Evolutionary conservation across 2,329 filamentous ascomycete genomes (phyloP).

Genomic region (Alternaria brassicicola): DNA sequence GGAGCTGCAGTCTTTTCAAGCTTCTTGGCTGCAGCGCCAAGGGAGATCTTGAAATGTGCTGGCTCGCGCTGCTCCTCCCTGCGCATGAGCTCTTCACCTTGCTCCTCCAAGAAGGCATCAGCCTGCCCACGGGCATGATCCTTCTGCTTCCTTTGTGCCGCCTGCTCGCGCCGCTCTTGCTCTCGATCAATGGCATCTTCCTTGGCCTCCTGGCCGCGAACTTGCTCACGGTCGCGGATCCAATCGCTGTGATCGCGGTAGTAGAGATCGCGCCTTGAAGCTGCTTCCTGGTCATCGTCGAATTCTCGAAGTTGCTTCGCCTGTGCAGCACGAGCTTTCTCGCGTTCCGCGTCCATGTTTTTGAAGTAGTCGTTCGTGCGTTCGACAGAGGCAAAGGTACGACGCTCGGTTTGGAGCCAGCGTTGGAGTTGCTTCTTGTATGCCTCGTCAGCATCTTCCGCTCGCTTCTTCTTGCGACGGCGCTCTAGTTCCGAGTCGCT

Average conservation of each 20-base stretch:
- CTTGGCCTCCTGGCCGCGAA: constrained; percentile 74
- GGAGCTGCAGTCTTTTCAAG: constrained; percentile 61
- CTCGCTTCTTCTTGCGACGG: constrained; percentile 71
- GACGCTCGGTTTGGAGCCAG: constrained; percentile 88
- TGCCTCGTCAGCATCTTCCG: constrained; percentile 76
- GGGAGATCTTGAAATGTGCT: constrained; percentile 83
- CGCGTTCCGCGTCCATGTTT: constrained; percentile 70
- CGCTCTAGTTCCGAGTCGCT: constrained; percentile 85
- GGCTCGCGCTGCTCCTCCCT: constrained; percentile 61
- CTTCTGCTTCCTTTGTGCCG: constrained; percentile 71
- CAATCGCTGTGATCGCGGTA: constrained; percentile 86
- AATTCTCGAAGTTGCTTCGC: constrained; percentile 77
- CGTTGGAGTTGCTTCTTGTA: constrained; percentile 86
- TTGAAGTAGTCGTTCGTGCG: constrained; percentile 82
- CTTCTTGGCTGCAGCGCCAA: constrained; percentile 83
- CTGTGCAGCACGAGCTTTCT: constrained; percentile 69
- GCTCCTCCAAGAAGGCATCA: constrained; percentile 86
- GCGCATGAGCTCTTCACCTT: constrained; percentile 72
- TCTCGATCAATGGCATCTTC: constrained; percentile 83
- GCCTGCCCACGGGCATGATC: constrained; percentile 84
- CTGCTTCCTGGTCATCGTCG: constrained; percentile 85
- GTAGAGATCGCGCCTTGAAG: constrained; percentile 76
- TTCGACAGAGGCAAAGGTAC: constrained; percentile 81
- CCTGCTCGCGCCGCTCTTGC: constrained; percentile 76
- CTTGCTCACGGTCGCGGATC: constrained; percentile 78